These are phyloP conservation scores for Melastoma malabathricum DNA, from an alignment of 345 rosid species.

Conservation along the genomic window DNA sequence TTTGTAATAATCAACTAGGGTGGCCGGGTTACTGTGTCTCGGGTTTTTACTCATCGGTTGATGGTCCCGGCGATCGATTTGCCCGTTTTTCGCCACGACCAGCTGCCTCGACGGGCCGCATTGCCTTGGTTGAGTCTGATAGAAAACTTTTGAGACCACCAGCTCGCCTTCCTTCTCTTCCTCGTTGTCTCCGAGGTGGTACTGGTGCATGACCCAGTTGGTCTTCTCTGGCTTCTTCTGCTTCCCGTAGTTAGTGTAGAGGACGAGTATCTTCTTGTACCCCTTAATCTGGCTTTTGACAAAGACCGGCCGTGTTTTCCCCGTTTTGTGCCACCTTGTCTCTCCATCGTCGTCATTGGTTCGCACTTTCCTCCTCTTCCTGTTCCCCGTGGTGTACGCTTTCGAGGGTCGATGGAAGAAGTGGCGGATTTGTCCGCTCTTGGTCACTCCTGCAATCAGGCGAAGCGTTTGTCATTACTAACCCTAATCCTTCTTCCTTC, in stretches of 20 bases:
- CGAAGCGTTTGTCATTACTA: background rate
- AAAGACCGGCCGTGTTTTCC: constrained; percentile 78
- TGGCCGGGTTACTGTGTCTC: constrained; percentile 13
- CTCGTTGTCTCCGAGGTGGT: constrained; percentile 78
- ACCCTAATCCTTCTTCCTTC: background rate
- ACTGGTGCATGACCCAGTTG: constrained; percentile 98
- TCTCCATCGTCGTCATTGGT: constrained; percentile 69
- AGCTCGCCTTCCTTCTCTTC: constrained; percentile 96
- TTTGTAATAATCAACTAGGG: constrained; percentile 34
- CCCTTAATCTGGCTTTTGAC: constrained; percentile 51
- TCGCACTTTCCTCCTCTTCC: constrained; percentile 86
- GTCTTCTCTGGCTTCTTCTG: constrained; percentile 91
- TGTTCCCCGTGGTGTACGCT: constrained; percentile 93
- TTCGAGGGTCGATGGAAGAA: constrained; percentile 98
- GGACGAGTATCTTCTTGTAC: constrained; percentile 86
- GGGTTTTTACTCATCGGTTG: constrained; percentile 11
- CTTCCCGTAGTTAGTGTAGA: constrained; percentile 92
- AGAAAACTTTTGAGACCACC: constrained; percentile 87
- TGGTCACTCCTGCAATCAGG: constrained; percentile 51
- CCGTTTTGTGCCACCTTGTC: constrained; percentile 98
- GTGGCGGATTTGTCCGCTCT: constrained; percentile 84
- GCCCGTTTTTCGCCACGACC: constrained; percentile 23
- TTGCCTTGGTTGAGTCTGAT: constrained; percentile 96
- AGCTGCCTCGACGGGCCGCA: constrained; percentile 26
- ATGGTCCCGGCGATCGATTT: constrained; percentile 20